These are phyloP conservation scores for Trichoderma sp. DNA, from an alignment of 2,329 filamentous ascomycete species.

Conservation along the genomic window DNA sequence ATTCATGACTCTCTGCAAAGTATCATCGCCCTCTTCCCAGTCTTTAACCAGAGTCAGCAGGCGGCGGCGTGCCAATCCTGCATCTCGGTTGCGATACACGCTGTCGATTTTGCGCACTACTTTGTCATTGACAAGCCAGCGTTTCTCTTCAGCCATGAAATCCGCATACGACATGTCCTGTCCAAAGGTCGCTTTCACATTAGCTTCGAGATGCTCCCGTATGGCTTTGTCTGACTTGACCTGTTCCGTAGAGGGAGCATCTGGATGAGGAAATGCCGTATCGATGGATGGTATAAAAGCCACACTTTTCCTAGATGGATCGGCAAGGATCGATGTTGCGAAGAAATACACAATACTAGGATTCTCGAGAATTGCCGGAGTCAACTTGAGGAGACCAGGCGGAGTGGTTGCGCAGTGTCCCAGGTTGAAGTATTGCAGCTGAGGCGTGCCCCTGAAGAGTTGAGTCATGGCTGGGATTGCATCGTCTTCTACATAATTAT, in stretches of 20 bases:
- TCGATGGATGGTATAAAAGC: constrained; percentile 36
- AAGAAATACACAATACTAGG: constrained; percentile 40
- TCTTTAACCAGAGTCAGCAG: constrained; percentile 40
- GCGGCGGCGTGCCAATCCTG: constrained; percentile 38
- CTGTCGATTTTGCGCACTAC: constrained; percentile 47
- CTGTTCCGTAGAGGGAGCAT: constrained; percentile 29
- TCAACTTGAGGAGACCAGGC: constrained; percentile 32
- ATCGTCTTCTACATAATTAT: constrained; percentile 49
- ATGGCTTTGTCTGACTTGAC: constrained; percentile 33
- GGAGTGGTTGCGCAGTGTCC: constrained; percentile 40
- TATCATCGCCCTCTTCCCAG: constrained; percentile 44
- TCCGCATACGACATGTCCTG: constrained; percentile 32
- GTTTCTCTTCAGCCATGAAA: constrained; percentile 40
- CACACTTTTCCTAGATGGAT: constrained; percentile 25
- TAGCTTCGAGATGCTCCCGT: constrained; percentile 34
- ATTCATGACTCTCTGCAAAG: constrained; percentile 40
- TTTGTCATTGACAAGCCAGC: constrained; percentile 44
- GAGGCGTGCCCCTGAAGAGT: constrained; percentile 36
- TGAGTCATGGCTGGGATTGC: constrained; percentile 36
- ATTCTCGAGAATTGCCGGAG: constrained; percentile 33
- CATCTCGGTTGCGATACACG: constrained; percentile 46
- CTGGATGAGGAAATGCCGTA: constrained; percentile 29
- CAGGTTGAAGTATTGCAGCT: constrained; percentile 46
- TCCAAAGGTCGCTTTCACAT: constrained; percentile 36
- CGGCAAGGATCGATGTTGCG: constrained; percentile 40